Percentiles rank a stretch among this genome's conserved stretches.
These are phyloP conservation scores for Extremus antarcticus DNA, from an alignment of 495 filamentous ascomycete species.

Conservation along the genomic window DNA sequence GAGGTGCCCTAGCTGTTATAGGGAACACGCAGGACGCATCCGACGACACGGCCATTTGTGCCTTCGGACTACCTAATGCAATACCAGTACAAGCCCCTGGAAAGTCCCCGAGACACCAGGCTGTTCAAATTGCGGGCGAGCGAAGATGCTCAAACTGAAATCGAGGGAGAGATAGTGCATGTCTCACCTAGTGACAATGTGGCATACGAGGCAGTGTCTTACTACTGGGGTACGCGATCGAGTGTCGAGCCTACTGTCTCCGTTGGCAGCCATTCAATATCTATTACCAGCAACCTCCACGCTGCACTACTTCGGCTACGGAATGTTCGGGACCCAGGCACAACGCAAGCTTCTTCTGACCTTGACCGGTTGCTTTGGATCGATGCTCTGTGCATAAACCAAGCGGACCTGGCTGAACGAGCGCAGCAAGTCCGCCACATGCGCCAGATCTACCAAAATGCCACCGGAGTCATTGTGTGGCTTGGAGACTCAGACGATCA, in stretches of 20 bases:
- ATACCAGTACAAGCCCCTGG: not conserved
- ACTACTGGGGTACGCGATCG: not conserved
- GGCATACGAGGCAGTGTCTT: not conserved
- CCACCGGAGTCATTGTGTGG: not conserved
- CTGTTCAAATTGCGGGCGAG: not conserved
- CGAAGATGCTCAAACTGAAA: not conserved
- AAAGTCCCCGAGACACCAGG: not conserved
- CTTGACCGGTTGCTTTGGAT: not conserved
- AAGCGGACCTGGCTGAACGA: not conserved
- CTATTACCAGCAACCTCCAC: not conserved
- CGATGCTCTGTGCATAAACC: conserved; percentile 2
- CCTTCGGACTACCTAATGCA: too few relatives aligned
- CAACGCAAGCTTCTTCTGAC: too few relatives aligned
- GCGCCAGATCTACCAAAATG: not conserved
- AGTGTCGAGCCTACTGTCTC: not conserved
- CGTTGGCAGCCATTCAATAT: not conserved
- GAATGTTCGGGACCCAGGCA: not conserved
- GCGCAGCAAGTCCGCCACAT: not conserved
- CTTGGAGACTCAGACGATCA: not conserved
- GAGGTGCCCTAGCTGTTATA: too few relatives aligned
- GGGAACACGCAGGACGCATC: too few relatives aligned
- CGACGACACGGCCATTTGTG: too few relatives aligned
- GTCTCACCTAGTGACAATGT: not conserved
- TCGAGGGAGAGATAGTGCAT: not conserved
- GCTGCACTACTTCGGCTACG: not conserved